Evolutionary conservation across 2,329 filamentous ascomycete genomes (phyloP).

Genomic region (Nothopassalora personata): DNA sequence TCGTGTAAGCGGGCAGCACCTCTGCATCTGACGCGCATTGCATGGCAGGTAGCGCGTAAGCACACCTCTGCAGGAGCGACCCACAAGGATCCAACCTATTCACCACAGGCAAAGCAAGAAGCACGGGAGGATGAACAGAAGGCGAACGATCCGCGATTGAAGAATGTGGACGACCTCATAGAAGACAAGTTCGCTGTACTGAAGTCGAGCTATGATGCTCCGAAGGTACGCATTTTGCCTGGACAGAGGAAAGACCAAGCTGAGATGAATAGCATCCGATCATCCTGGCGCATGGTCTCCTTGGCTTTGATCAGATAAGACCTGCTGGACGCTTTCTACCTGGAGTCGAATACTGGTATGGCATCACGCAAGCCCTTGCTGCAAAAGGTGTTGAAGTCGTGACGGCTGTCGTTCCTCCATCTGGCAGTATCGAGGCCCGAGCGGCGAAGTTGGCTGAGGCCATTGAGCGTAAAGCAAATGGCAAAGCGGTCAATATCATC

Average conservation of each 20-base stretch:
- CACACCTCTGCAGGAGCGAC: not conserved
- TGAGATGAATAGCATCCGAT: conserved; percentile 45
- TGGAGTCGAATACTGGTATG: conserved; percentile 60
- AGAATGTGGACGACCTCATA: conserved; percentile 21
- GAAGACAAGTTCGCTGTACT: conserved; percentile 58
- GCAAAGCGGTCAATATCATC: conserved; percentile 59
- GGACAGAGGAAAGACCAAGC: not conserved
- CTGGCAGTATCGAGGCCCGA: conserved; percentile 54
- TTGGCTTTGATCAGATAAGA: conserved; percentile 60
- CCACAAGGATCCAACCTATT: not conserved
- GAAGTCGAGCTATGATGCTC: conserved; percentile 50
- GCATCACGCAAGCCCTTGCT: conserved; percentile 54
- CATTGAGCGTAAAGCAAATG: conserved; percentile 50
- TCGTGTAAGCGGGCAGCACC: not conserved
- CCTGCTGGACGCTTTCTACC: conserved; percentile 49
- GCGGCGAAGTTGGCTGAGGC: conserved; percentile 49
- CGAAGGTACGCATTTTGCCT: conserved; percentile 31
- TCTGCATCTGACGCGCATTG: not conserved
- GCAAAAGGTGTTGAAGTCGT: conserved; percentile 57
- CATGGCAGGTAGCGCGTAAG: not conserved
- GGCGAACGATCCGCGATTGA: conserved; percentile 22
- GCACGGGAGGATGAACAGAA: not conserved
- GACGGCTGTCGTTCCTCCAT: conserved; percentile 55
- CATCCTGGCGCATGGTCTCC: conserved; percentile 59
- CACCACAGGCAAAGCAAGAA: not conserved